Percentiles rank a stretch among this genome's conserved stretches.
phyloP scores from a whole-genome alignment of 163 green algal genomes.

The Chlorella variabilis region DNA sequence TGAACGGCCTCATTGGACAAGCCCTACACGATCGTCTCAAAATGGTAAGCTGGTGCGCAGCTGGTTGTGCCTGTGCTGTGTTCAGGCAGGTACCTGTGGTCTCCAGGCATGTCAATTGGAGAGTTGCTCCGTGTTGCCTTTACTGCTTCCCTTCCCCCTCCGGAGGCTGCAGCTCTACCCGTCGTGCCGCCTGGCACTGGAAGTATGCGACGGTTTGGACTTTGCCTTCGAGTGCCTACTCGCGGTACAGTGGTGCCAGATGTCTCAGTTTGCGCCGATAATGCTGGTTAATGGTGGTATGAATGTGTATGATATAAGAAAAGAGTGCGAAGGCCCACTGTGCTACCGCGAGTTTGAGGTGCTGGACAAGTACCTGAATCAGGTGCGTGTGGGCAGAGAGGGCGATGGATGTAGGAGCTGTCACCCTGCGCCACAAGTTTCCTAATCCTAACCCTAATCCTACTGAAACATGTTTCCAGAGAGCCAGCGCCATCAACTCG shows the following conservation, averaged over 20 bases:
- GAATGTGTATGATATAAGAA: constrained; percentile 92
- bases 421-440: background rate
- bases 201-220: constrained; percentile 69
- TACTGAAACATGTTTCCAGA: too few relatives aligned
- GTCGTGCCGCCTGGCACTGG: constrained; percentile 30
- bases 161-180: constrained; percentile 45
- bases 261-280: constrained; percentile 67
- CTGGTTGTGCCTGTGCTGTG: too few relatives aligned
- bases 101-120: background rate
- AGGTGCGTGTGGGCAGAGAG: background rate
- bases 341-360: constrained; percentile 71
- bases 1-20: constrained; percentile 81
- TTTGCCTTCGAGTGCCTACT: constrained; percentile 68
- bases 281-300: constrained; percentile 60
- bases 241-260: constrained; percentile 80
- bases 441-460: too few relatives aligned
- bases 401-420: too few relatives aligned
- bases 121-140: too few relatives aligned
- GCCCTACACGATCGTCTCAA: constrained; percentile 45
- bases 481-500: too few relatives aligned
- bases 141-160: too few relatives aligned
- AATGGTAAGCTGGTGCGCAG: constrained; percentile 24
- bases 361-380: constrained; percentile 71
- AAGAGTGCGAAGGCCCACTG: constrained; percentile 73
- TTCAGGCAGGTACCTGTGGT: too few relatives aligned